phyloP scores from a whole-genome alignment of 2,329 filamentous ascomycete species.

The Aspergillus jensenii region DNA sequence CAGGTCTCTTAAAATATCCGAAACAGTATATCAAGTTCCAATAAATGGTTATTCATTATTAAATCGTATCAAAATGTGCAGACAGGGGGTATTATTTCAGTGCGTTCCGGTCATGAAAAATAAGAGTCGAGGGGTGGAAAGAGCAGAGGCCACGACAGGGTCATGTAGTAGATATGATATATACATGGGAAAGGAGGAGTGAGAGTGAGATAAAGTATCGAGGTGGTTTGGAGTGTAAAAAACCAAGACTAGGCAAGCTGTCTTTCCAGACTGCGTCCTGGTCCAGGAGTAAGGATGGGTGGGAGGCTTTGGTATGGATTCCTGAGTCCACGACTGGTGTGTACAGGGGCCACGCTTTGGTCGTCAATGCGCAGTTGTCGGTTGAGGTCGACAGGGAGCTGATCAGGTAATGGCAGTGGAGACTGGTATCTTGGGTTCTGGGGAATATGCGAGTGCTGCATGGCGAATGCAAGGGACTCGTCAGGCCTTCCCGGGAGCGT shows the following conservation, averaged over 20 bases:
- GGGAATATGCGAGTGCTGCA: conserved; percentile 19
- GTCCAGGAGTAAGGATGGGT: conserved; percentile 31
- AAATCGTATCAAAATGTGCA: background rate
- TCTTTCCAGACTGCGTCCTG: conserved; percentile 37
- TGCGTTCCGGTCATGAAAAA: background rate
- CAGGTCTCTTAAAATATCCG: too few species aligned
- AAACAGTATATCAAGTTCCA: background rate
- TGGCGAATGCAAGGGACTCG: conserved; percentile 25
- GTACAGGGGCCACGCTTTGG: conserved; percentile 16
- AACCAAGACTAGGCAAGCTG: conserved; percentile 26
- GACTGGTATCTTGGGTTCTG: conserved; percentile 23
- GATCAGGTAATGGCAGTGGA: conserved; percentile 23
- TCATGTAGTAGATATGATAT: background rate
- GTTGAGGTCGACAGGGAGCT: conserved; percentile 29
- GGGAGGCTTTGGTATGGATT: conserved; percentile 27
- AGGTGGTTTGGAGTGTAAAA: background rate
- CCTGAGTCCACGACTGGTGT: conserved; percentile 20
- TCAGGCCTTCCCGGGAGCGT: conserved; percentile 60
- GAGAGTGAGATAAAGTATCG: background rate
- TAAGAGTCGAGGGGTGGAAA: background rate
- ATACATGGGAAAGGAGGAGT: background rate
- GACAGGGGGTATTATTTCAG: background rate
- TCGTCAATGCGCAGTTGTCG: conserved; percentile 24
- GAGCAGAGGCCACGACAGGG: background rate
- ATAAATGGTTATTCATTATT: background rate